Conservation (phyloP, 2,329 filamentous ascomycete species). For the Botrytis hyacinthi region DNA sequence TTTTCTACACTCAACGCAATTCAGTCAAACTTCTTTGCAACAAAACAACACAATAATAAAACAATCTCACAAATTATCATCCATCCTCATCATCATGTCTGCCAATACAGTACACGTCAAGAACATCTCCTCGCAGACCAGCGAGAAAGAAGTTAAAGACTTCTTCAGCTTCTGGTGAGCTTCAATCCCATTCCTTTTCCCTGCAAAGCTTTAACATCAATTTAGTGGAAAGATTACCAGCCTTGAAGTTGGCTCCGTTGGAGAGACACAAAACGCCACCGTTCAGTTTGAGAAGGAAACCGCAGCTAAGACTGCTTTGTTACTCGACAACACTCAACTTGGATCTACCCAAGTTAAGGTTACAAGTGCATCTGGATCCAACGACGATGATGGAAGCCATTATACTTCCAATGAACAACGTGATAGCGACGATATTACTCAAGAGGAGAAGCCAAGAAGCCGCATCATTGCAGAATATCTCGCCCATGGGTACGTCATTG, state of each 20-base stretch:
- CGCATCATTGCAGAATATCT: slow-evolving; percentile 96
- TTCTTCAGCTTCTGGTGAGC: slow-evolving; percentile 95
- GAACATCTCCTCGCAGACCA: slow-evolving; percentile 79
- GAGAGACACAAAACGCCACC: slow-evolving; percentile 76
- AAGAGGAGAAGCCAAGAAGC: slow-evolving; percentile 94
- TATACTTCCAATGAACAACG: slow-evolving; percentile 55
- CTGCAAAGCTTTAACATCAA: slow-evolving; percentile 27
- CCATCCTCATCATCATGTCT: slow-evolving; percentile 30
- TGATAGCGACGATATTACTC: slow-evolving; percentile 69
- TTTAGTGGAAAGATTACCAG: slow-evolving; percentile 83
- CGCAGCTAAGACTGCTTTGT: slow-evolving; percentile 92
- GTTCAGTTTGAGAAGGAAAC: slow-evolving; percentile 97
- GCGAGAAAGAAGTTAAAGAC: slow-evolving; percentile 87
- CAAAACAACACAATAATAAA: background rate
- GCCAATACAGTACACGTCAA: slow-evolving; percentile 74
- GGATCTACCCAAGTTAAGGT: slow-evolving; percentile 80
- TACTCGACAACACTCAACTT: slow-evolving; percentile 95
- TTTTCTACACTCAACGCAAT: background rate
- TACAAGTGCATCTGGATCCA: slow-evolving; percentile 61
- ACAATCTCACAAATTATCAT: background rate
- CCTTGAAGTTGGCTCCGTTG: slow-evolving; percentile 69
- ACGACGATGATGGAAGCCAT: slow-evolving; percentile 57
- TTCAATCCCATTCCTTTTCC: background rate
- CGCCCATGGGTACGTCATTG: slow-evolving; percentile 81
- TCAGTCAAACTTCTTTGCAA: background rate